Evolutionary conservation across 805 yeast species (phyloP), one percentile per base, ranked within the genome.

Genomic region (Wickerhamomyces ciferrii): DNA sequence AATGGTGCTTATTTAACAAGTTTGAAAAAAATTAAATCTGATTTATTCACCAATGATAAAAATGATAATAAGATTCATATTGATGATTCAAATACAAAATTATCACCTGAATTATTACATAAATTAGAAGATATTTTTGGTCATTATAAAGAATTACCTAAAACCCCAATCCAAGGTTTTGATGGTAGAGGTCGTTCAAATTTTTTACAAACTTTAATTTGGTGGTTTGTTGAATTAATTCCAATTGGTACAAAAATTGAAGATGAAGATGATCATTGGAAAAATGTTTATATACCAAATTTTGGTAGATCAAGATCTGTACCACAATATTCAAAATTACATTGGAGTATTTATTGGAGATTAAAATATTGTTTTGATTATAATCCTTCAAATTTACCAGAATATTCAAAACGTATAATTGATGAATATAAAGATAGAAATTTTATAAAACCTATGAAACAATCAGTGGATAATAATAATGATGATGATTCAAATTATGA

Each of bases 321-420:
- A 4, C 86, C 87, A 1, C 48, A 50, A 2, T 61, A 69, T 47
- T 72, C 75, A 11, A 61, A 60, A 14, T 49, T 81, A 31, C 88
- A 83, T 60, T 83, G 88, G 87, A 80, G 87, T 41, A 72, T 81
- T 1, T 69, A 67, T 49, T 82, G 83, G 79, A 66, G 84, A 51
- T 54, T 75, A 45, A 77, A 71, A 48, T 70, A 63, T 50, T 68
- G 75, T 44, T 46, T 58, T 32, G 76, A 72, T 51, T 78, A 79
- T 51, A 47, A 61, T 1, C 84, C 84, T 0, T 43, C 41, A 1
- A 74, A 77, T 50, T 45, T 76, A 29, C 80, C 81, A 0, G 44
- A 45, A 10, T 71, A 69, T 52, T 59, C 61, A 3, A 5, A n/a
- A 43, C 51, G 24, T 53, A 55, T 7, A 8, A 20, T 35, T 65